Conservation (phyloP, 768 basidiomycete species). For the Thelephora aurantiotincta region DNA sequence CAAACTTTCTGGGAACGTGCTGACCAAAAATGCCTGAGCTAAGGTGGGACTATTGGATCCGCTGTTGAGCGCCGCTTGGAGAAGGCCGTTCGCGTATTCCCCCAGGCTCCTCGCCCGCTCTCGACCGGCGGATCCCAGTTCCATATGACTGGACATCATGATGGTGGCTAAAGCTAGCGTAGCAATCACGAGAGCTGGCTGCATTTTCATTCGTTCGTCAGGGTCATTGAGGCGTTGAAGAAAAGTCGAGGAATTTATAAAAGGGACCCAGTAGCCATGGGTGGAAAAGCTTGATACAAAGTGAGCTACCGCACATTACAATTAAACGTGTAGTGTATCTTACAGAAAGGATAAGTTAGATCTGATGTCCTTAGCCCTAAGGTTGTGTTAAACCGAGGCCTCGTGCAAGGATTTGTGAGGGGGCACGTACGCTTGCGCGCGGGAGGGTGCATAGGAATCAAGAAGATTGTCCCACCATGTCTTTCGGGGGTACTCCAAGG, state of each 20-base stretch:
- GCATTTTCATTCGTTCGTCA: conserved; percentile 39
- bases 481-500: conserved; percentile 20
- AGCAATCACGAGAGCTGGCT: conserved; percentile 58
- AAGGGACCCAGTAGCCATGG: conserved; percentile 53
- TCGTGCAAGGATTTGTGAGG: background rate
- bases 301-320: background rate
- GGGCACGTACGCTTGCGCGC: conserved; percentile 27
- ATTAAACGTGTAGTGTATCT: conserved; percentile 9
- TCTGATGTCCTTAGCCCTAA: conserved; percentile 33
- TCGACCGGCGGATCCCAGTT: conserved; percentile 38
- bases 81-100: conserved; percentile 37
- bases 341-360: conserved; percentile 40
- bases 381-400: background rate
- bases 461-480: conserved; percentile 38
- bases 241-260: conserved; percentile 46
- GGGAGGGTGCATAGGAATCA: conserved; percentile 24
- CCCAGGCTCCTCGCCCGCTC: conserved; percentile 42
- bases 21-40: conserved; percentile 60
- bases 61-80: conserved; percentile 34
- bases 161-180: conserved; percentile 57
- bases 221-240: conserved; percentile 35
- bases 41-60: conserved; percentile 47
- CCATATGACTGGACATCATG: conserved; percentile 59
- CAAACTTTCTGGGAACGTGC: conserved; percentile 8
- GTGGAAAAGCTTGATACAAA: conserved; percentile 41